Conservation (phyloP, 768 basidiomycete species). For the Fistulinella prunicolor region DNA sequence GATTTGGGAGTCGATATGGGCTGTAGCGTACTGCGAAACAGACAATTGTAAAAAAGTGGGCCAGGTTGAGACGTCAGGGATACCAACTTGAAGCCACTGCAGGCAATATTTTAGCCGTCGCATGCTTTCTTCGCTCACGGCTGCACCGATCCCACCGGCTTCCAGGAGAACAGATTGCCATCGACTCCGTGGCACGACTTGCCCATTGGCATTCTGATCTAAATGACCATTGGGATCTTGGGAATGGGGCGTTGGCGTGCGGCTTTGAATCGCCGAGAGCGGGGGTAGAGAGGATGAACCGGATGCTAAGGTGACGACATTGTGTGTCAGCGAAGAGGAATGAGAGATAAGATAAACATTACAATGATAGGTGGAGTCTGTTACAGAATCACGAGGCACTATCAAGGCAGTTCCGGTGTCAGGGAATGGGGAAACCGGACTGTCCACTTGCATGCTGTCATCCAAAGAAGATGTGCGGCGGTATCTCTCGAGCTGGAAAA, state of each 20-base stretch:
- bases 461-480: slow-evolving; percentile 38
- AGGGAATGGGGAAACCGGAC: background rate
- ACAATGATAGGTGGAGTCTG: slow-evolving; percentile 6
- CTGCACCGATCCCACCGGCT: slow-evolving; percentile 84
- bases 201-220: slow-evolving; percentile 34
- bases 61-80: background rate
- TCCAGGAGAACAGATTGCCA: slow-evolving; percentile 86
- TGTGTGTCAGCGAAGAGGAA: background rate
- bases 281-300: background rate
- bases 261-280: slow-evolving; percentile 9
- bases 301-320: slow-evolving; percentile 5
- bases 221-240: slow-evolving; percentile 15
- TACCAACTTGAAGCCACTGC: slow-evolving; percentile 78
- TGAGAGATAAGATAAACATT: slow-evolving; percentile 6
- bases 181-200: slow-evolving; percentile 70
- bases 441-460: slow-evolving; percentile 30
- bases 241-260: slow-evolving; percentile 22
- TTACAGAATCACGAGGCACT: background rate
- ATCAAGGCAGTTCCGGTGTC: background rate
- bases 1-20: slow-evolving; percentile 86
- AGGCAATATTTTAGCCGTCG: slow-evolving; percentile 80
- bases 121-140: slow-evolving; percentile 91
- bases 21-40: slow-evolving; percentile 68
- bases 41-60: background rate
- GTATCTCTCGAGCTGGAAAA: slow-evolving; percentile 47